phyloP scores from a whole-genome alignment of 2,329 filamentous ascomycete genomes.

The Blastomyces emzantsi region DNA sequence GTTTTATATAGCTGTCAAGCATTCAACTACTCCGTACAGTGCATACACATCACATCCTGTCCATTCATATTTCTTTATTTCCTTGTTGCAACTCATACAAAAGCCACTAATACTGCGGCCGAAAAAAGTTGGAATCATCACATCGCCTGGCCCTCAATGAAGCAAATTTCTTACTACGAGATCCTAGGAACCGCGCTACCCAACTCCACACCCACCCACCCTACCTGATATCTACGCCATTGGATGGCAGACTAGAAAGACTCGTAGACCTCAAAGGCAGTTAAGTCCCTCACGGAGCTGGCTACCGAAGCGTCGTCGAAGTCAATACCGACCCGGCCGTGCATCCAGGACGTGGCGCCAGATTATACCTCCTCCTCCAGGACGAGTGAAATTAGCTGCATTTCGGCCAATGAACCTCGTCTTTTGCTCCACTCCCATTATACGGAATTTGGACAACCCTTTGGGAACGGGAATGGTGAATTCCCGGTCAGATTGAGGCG shows the following conservation, averaged over 20 bases:
- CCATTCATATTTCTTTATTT: background rate
- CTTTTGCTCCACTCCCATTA: no score
- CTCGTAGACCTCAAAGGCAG: background rate
- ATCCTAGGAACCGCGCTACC: background rate
- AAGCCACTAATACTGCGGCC: background rate
- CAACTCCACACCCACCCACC: background rate
- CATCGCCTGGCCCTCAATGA: background rate
- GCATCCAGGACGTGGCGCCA: no score
- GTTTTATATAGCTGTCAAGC: background rate
- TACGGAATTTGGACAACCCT: no score
- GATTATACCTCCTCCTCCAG: no score
- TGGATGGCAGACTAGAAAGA: background rate
- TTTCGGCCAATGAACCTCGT: no score
- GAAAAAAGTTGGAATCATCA: background rate
- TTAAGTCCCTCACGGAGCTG: background rate
- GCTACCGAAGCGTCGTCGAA: background rate
- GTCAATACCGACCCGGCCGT: background rate
- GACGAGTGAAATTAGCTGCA: no score
- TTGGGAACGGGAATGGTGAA: no score
- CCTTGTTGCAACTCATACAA: no score
- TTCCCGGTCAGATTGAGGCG: no score
- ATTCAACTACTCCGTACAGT: background rate
- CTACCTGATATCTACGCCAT: background rate
- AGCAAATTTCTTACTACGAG: background rate
- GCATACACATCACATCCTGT: background rate